Base-by-base conservation (phyloP, 306 rosid genomes). In the Acacia confusa region DNA sequence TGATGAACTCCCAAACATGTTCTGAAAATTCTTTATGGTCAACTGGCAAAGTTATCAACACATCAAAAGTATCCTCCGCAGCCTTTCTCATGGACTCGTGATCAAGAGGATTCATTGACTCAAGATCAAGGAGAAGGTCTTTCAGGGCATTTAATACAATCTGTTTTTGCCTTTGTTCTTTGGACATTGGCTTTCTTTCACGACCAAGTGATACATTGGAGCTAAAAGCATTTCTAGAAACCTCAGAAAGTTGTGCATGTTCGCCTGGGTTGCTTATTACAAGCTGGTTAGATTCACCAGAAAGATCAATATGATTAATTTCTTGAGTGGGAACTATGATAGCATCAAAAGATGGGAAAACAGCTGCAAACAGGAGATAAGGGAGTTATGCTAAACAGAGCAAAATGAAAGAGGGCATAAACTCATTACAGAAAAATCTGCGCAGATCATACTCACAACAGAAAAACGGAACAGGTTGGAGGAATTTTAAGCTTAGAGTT, bases 391-490 rank as follows among this genome's bases (percentile, higher is more conserved):
- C 0, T 27, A 57, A 70, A 71, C 36, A 58, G 58, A 43, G 16
- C 53, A 50, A 76, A 63, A 81, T 63, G 22, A 38, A 55, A 36
- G 75, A 40, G 47, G 22, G 12, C 45, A 73, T 12, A 50, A 44
- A 78, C 77, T 61, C 22, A 38, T 71, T 1, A 75, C 16, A 68
- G 16, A 63, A 30, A 63, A 63, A 15, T n/a, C 38, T 16, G 17
- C 70, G 73, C 28, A 81, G 76, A 72, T 69, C 76, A 74, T 81
- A 84, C 89, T 81, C 22, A 74, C 85, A 78, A 53, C 81, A 82
- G 28, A 47, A 76, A 64, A 84, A 38, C 3, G 81, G 84, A 61
- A 20, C 41, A 28, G 84, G 45, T 48, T 41, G 2, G 41, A 81
- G 55, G 22, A 28, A 17, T 22, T 79, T 76, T 72, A 87, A 79